Base-by-base conservation (phyloP, 208 protist species). In the Herpetomonas samuelpessoai region DNA sequence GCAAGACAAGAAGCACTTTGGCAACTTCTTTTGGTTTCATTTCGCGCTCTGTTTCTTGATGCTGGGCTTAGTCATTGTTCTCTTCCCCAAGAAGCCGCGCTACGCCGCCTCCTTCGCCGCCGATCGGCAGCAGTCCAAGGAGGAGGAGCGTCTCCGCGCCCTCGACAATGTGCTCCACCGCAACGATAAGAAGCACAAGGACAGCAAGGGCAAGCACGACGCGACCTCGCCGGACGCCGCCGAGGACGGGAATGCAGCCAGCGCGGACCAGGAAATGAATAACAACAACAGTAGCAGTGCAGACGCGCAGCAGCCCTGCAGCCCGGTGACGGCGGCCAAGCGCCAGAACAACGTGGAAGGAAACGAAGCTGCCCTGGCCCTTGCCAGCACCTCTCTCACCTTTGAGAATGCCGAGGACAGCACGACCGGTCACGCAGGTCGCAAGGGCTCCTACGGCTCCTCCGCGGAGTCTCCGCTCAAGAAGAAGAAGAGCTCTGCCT, bases 1-100 rank as follows among this genome's bases (percentile, higher is more conserved):
- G 50, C 26, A 74, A 27, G 61, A 66, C 24, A 66, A 76, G 31
- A 47, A 52, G 12, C 62, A 92, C 57, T 92, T 92, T 62, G 81
- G 61, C 2, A 67, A 80, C 47, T 68, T 92, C 30, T 92, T 88
- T 57, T 87, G 81, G 77, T 83, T 87, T 57, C 80, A 92, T 47
- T 83, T 92, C 58, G 67, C 14, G 48, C 48, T 83, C 28, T 79
- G 68, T 52, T 67, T 29, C 21, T 27, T 55, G 26, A 44, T 68
- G 31, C 59, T 92, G 22, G 2, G 76, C n/a, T 45, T 81, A 30
- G 57, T 77, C 19, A 74, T 88, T 27, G 83, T 88, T 61, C 63
- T 81, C 22, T 78, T 86, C 61, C 79, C 78, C 0, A 57, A 56
- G 28, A 75, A 65, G 49, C 74, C 74, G 22, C 69, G 79, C 49